phyloP scores from a whole-genome alignment of 179 eudicot species.

The Pouteria campechiana region DNA sequence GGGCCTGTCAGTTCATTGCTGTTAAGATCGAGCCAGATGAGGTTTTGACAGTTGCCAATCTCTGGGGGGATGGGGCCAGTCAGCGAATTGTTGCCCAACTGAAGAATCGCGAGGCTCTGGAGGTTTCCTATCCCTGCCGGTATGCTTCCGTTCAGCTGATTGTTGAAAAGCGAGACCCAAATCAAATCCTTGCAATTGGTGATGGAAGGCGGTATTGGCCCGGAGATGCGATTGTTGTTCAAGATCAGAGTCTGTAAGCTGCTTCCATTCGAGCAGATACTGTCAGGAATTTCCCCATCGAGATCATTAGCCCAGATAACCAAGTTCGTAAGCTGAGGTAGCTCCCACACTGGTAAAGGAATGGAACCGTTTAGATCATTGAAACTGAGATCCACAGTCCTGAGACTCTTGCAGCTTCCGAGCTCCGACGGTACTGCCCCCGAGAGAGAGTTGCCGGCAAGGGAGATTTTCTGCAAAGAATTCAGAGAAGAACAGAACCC shows the following conservation, averaged over 20 bases:
- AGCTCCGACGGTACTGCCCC: slow-evolving; percentile 31
- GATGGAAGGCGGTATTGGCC: slow-evolving; percentile 30
- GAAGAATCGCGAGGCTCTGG: slow-evolving; percentile 35
- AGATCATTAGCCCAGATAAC: slow-evolving; percentile 48
- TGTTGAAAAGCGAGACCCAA: slow-evolving; percentile 48
- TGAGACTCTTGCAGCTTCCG: slow-evolving; percentile 29
- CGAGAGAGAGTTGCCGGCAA: slow-evolving; percentile 22
- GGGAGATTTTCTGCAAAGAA: slow-evolving; percentile 17
- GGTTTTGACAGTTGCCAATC: slow-evolving; percentile 25
- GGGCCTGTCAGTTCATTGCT: slow-evolving; percentile 30
- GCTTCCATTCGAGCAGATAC: slow-evolving; percentile 36
- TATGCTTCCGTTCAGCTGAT: slow-evolving; percentile 25
- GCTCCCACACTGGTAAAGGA: slow-evolving; percentile 28
- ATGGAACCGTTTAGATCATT: slow-evolving; percentile 24
- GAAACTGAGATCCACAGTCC: slow-evolving; percentile 38
- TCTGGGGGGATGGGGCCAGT: slow-evolving; percentile 28
- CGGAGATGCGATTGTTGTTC: slow-evolving; percentile 34
- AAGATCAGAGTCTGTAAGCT: slow-evolving; percentile 42
- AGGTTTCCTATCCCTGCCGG: slow-evolving; percentile 36
- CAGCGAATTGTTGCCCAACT: slow-evolving; percentile 37
- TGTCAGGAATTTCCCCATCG: slow-evolving; percentile 41
- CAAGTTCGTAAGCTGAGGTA: slow-evolving; percentile 30
- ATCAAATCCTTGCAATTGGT: slow-evolving; percentile 31
- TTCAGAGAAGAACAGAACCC: slow-evolving; percentile 22
- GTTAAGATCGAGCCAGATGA: slow-evolving; percentile 49